A percentile compares a stretch with the other conserved stretches of the same genome.
These are phyloP conservation scores for Herpetomonas tarakana DNA, from an alignment of 208 protist genomes.

Conservation along the genomic window DNA sequence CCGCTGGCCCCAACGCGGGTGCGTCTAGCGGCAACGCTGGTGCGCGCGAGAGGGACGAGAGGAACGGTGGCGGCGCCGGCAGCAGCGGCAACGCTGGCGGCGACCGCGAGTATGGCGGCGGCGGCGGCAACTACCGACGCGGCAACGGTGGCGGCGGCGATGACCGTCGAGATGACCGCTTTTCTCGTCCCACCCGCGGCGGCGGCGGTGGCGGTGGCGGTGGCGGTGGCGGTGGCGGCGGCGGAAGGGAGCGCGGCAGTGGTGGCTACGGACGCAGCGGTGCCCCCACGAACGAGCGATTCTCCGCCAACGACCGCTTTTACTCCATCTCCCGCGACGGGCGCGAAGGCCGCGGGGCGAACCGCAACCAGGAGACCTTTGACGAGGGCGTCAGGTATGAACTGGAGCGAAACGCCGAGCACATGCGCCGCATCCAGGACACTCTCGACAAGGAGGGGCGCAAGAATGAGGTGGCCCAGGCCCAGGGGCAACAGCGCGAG, in stretches of 20 bases:
- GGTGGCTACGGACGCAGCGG: conserved; percentile 1
- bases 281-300: background rate
- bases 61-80: conserved; percentile 7
- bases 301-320: conserved; percentile 55
- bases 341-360: conserved; percentile 37
- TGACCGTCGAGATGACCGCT: background rate
- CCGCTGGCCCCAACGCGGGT: background rate
- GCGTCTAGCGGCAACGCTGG: background rate
- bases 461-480: conserved; percentile 23
- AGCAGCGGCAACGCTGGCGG: conserved; percentile 6
- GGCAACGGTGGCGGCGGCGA: background rate
- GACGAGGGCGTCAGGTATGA: conserved; percentile 84
- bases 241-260: background rate
- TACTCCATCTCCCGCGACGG: conserved; percentile 30
- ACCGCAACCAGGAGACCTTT: conserved; percentile 79
- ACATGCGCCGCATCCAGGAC: conserved; percentile 57
- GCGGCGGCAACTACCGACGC: conserved; percentile 4
- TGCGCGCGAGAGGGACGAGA: background rate
- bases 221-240: conserved; percentile 8
- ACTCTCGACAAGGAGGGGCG: conserved; percentile 59
- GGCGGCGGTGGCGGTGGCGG: conserved; percentile 8
- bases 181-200: too few relatives aligned
- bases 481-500: conserved; percentile 31
- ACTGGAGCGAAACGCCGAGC: conserved; percentile 63
- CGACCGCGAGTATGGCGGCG: conserved; percentile 10